phyloP scores from a whole-genome alignment of 352 stramenopile genomes.

The Peronospora belbahrii region DNA sequence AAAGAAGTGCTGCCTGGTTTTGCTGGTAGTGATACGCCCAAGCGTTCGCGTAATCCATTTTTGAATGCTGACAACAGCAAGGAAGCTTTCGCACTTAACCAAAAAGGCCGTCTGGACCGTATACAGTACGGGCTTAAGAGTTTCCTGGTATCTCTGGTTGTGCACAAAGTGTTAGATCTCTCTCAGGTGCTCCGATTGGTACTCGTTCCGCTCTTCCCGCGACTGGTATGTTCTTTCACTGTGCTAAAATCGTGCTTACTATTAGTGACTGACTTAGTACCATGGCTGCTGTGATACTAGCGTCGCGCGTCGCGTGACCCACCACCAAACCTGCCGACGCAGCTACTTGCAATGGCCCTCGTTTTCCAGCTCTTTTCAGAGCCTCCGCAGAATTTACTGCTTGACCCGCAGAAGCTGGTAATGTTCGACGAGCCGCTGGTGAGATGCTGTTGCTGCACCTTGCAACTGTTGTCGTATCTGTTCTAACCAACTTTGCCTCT shows the following conservation, averaged over 20 bases:
- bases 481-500: conserved; percentile 12
- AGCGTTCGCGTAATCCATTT: conserved; percentile 77
- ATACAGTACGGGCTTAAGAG: conserved; percentile 82
- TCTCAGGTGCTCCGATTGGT: conserved; percentile 79
- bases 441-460: conserved; percentile 15
- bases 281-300: conserved; percentile 16
- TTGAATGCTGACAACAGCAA: conserved; percentile 75
- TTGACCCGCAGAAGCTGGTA: conserved; percentile 71
- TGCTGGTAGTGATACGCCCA: conserved; percentile 64
- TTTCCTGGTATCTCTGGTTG: conserved; percentile 71
- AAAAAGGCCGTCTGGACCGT: conserved; percentile 76
- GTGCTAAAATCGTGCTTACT: not conserved
- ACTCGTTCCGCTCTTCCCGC: conserved; percentile 72
- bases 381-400: conserved; percentile 65
- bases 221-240: conserved; percentile 31
- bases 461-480: not conserved
- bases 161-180: conserved; percentile 83
- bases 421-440: conserved; percentile 86
- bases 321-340: conserved; percentile 65
- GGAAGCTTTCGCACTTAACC: conserved; percentile 73
- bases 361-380: conserved; percentile 83
- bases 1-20: conserved; percentile 83
- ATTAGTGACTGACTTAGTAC: not conserved
- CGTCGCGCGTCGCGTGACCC: conserved; percentile 61
- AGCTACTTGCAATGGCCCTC: conserved; percentile 77